Evolutionary conservation across 192 early-diverging fungal species (phyloP), one percentile per base, ranked within the genome.

Genomic region (Podila minutissima): DNA sequence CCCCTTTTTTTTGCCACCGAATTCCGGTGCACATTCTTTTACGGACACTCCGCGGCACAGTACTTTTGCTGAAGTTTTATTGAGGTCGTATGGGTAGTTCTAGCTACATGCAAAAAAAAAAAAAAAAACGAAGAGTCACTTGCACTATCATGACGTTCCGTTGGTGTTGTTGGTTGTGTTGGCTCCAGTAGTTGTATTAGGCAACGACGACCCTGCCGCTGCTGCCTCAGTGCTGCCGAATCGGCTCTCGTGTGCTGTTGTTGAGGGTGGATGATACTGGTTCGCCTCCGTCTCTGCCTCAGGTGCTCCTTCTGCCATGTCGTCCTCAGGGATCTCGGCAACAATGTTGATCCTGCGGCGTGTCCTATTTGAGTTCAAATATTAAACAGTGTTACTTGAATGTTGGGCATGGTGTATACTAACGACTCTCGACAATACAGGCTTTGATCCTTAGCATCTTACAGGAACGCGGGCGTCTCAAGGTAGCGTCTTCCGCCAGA

Each of bases 401-500:
- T 32, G 19, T 12, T 32, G 13, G 10, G 35, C 7, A 37, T 37
- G 0, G 35, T 10, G 35, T 33, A 33, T 0, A 6, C 22, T 51
- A 7, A 24, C 32, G n/a, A 59, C 20, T 63, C 12, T 4, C 28
- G 32, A 51, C 20, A 31, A 15, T 4, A 24, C 3, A 37, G 35
- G 4, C 1, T 33, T 6, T 9, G 19, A 46, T 32, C 2, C n/a
- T 6, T 41, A 12, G 61, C 3, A 12, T 72, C 85, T 72, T 83
- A 89, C 90, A 91, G 68, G 15, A 88, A 66, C 37, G 83, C 67
- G 9, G 91, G 91, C 49, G 91, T 89, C 37, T 84, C 74, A 50
- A 92, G 79, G 64, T 72, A 85, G 32, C 88, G 82, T 60, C 75
- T 83, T 51, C 87, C 88, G 32, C 88, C 84, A 72, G 92, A 93